phyloP scores from a whole-genome alignment of 352 stramenopile genomes.

The Globisporangium sylvaticum region DNA sequence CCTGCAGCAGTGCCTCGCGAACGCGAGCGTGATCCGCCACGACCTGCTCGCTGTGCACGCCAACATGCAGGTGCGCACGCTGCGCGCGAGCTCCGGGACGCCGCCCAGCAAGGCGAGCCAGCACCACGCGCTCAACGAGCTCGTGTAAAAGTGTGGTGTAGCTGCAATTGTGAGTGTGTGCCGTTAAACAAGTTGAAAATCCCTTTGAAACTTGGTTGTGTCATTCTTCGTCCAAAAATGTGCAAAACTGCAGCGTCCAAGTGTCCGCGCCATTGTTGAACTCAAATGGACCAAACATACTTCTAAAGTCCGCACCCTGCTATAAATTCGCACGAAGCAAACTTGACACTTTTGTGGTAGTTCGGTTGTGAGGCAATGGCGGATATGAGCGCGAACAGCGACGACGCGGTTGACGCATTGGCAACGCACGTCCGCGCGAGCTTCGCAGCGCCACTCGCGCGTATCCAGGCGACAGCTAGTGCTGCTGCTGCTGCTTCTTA shows the following conservation, averaged over 20 bases:
- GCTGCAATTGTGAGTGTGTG: not conserved
- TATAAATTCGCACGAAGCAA: not conserved
- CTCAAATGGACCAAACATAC: not conserved
- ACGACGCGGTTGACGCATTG: not conserved
- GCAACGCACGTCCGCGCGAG: not conserved
- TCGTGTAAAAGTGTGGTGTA: not conserved
- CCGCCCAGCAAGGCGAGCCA: not conserved
- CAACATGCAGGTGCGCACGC: slow-evolving; percentile 14
- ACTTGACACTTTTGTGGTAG: not conserved
- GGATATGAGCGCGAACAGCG: slow-evolving; percentile 3
- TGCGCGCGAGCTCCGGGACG: slow-evolving; percentile 7
- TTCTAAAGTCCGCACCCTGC: not conserved
- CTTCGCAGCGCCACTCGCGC: not conserved
- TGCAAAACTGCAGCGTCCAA: not conserved
- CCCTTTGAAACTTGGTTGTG: not conserved
- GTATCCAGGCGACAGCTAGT: not conserved
- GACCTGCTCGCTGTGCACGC: slow-evolving; percentile 18
- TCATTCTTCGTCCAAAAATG: not conserved
- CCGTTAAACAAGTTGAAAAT: not conserved
- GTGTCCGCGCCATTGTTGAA: not conserved
- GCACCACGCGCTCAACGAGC: slow-evolving; percentile 1
- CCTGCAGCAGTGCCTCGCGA: slow-evolving; percentile 17
- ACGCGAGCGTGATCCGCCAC: slow-evolving; percentile 13
- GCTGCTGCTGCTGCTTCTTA: not conserved
- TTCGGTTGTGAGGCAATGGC: not conserved